Base-by-base conservation (phyloP, 2,329 filamentous ascomycete species). In the Claviceps lovelessii region DNA sequence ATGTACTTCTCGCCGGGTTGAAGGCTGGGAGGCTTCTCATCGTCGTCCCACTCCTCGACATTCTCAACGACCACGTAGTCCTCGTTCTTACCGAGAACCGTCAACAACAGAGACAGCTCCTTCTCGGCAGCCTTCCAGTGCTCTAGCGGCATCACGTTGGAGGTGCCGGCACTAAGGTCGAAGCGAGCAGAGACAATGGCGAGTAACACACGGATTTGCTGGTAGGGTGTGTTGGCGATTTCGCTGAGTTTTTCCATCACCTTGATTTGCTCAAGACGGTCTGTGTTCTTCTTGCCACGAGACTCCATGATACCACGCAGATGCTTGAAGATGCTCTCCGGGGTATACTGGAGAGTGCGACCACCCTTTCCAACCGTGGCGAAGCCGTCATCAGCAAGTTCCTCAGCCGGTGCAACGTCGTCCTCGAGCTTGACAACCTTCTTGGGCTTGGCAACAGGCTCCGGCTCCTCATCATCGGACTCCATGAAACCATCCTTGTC, bases 31-130 rank as follows among this genome's bases (percentile, higher is more conserved):
- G 84, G 80, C 77, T 96, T 97, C 64, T 98, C 94, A 62, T 98
- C 94, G 65, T 98, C 93, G 62, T 98, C 93, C 93, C 93, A 97
- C 72, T 98, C 93, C 68, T 98, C 93, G 28, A 89, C 93, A 61
- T 81, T 84, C 73, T 98, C 93, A 29, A 93, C 77, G 50, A 98
- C 88, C 52, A 97, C 77, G 67, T 91, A 86, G 60, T 93, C 83
- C 58, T 78, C 77, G 73, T 88, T 88, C 57, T 79, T 72, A 69
- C 95, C 88, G 45, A 98, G 83, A 19, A 90, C 83, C 58, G 83
- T 75, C 45, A 98, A 78, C 35, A 98, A 80, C 50, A 78, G 78
- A 15, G 80, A 80, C 58, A 97, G 84, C 68, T 98, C 93, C 69
- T 85, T 83, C 72, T 95, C 87, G 44, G 93, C 91, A 44, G 86